phyloP scores from a whole-genome alignment of 2,329 filamentous ascomycete genomes.

The Aureobasidium subglaciale region DNA sequence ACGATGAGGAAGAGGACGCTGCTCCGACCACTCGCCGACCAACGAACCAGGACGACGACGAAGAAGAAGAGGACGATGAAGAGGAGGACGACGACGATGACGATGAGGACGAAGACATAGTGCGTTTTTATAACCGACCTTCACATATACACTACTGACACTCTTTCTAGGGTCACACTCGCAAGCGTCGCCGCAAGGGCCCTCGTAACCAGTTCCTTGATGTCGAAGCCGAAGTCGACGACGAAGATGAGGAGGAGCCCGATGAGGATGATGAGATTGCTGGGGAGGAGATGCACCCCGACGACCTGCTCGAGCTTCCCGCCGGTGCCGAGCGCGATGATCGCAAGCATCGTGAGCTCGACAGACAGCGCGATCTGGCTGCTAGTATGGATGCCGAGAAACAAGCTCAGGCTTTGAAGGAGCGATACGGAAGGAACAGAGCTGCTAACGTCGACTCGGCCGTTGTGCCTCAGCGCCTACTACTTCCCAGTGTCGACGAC shows the following conservation, averaged over 20 bases:
- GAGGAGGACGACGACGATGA: conserved; percentile 56
- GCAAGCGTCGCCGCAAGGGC: conserved; percentile 70
- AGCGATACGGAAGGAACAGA: conserved; percentile 73
- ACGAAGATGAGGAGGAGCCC: conserved; percentile 77
- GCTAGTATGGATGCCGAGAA: conserved; percentile 89
- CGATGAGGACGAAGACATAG: conserved; percentile 30
- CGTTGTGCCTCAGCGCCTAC: conserved; percentile 73
- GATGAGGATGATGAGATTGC: conserved; percentile 87
- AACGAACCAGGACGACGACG: conserved; percentile 54
- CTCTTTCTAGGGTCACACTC: conserved; percentile 53
- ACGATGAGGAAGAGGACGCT: conserved; percentile 41
- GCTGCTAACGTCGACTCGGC: conserved; percentile 62
- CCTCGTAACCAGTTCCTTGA: conserved; percentile 85
- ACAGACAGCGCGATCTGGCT: conserved; percentile 81
- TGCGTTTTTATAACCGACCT: conserved; percentile 22
- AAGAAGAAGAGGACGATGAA: conserved; percentile 52
- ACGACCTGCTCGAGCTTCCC: conserved; percentile 71
- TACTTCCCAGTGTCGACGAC: conserved; percentile 89
- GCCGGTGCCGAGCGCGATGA: conserved; percentile 79
- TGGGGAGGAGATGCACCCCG: conserved; percentile 79
- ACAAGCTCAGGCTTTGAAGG: conserved; percentile 76
- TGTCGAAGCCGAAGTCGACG: conserved; percentile 96
- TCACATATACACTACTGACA: conserved; percentile 7
- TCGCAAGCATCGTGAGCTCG: conserved; percentile 85
- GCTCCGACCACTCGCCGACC: conserved; percentile 34